Base-by-base conservation (phyloP, 202 grass and related monocot species). In the Eragrostis tef region DNA sequence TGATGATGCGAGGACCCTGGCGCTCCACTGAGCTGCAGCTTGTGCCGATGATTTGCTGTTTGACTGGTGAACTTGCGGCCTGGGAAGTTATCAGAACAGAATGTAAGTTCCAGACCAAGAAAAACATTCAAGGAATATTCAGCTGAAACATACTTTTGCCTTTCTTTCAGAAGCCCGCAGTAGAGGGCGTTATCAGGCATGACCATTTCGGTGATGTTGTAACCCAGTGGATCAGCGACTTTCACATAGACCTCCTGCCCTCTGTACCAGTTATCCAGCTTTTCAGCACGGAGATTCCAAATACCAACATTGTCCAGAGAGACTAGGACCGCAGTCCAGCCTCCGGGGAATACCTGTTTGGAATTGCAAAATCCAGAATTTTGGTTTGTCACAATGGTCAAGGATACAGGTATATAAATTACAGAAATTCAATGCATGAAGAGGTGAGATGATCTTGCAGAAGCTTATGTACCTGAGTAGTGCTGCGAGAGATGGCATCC, bases 201-300 rank as follows among this genome's bases (percentile, higher is more conserved):
- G 11, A 80, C 24, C 83, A 91, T 82, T 77, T 95, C 96, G 13
- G 92, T 98, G 73, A 84, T 86, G 87, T 90, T 91, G 71, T 88
- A 89, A 39, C 93, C 92, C 76, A 86, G 77, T 48, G 92, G 92
- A 87, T 98, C 93, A 51, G 87, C 79, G 49, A 95, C 85, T 59
- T 83, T 89, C 70, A 98, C 71, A 79, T 98, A 98, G 22, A 84
- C 73, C 85, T 98, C 92, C 78, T 98, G 88, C 4, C 96, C 96
- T 79, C 79, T 73, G 88, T 93, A 95, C 92, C 92, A 95, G 58
- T 85, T 83, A 82, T 91, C 96, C 62, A 98, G 92, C 83, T 90
- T 98, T 45, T 93, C 92, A 0, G 87, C 78, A 5, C 90, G 92
- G 17, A 98, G 78, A 83, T 98, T 94, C 92, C 95, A 98, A 41